A percentile compares a stretch with the other conserved stretches of the same genome.
These are phyloP conservation scores for Solanum pinnatisectum DNA, from an alignment of 257 asterid genomes.

Conservation along the genomic window DNA sequence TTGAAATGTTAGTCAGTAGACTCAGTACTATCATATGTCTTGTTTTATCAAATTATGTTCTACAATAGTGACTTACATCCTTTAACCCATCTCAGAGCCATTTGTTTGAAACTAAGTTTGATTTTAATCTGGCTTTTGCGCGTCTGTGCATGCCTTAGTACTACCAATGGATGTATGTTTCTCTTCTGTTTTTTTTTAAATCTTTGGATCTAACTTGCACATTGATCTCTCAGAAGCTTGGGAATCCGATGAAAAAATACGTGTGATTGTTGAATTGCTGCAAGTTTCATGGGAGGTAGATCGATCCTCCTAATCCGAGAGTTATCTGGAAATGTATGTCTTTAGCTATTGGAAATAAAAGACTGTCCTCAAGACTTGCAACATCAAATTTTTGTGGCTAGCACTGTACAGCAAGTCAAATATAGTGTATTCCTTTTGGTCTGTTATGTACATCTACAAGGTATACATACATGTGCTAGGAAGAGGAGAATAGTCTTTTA, in stretches of 20 bases:
- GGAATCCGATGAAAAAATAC: slow-evolving; percentile 17
- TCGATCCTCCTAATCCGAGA: not conserved
- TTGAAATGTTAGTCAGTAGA: not conserved
- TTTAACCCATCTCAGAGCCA: not conserved
- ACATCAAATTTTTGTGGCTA: not conserved
- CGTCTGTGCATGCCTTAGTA: not conserved
- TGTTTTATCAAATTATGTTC: not conserved
- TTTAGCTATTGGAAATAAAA: not conserved
- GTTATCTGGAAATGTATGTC: not conserved
- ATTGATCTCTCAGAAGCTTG: slow-evolving; percentile 14
- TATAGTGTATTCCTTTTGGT: not conserved
- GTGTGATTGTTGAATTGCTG: not conserved
- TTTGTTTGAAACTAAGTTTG: not conserved
- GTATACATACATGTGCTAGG: not conserved
- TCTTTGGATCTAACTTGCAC: not conserved
- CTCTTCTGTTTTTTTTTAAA: not conserved
- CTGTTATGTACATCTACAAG: not conserved
- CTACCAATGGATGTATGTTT: not conserved
- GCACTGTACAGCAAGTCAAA: not conserved
- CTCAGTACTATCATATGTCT: not conserved
- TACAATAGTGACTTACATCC: not conserved
- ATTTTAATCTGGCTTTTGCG: not conserved
- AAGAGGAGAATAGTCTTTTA: not conserved
- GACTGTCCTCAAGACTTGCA: not conserved
- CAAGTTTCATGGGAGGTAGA: not conserved